Conservation (phyloP, 176 grass and related monocot species). For the Avena insularis region DNA sequence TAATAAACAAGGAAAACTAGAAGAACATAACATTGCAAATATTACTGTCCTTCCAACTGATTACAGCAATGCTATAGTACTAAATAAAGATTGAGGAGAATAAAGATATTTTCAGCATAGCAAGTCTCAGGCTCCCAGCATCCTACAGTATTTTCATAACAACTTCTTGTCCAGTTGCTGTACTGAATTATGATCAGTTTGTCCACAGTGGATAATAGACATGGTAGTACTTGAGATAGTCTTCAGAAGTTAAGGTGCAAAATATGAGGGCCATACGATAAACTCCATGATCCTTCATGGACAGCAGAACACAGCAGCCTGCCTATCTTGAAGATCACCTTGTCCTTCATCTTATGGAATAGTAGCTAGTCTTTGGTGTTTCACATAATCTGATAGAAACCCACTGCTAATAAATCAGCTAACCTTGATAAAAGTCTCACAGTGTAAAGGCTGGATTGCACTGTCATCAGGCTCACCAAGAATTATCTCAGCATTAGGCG, state of each 20-base stretch:
- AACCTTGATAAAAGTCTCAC: background rate
- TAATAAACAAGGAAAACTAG: background rate
- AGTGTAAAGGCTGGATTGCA: slow-evolving; percentile 32
- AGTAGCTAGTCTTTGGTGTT: background rate
- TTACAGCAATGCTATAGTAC: too few species aligned
- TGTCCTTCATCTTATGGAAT: background rate
- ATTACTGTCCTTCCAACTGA: background rate
- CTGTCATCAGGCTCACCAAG: background rate
- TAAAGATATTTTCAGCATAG: background rate
- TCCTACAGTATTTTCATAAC: background rate
- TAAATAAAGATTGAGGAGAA: background rate
- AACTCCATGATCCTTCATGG: background rate
- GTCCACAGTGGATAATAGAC: background rate
- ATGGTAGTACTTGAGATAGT: background rate
- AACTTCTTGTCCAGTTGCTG: background rate
- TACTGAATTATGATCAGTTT: background rate
- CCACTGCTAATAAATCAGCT: background rate
- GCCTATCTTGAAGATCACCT: background rate
- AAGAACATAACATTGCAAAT: background rate
- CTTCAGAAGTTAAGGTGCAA: background rate
- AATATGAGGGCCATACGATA: background rate
- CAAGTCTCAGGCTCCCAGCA: background rate
- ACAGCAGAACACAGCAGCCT: background rate
- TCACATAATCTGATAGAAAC: background rate
- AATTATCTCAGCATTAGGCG: slow-evolving; percentile 12